A percentile compares a stretch with the other conserved stretches of the same genome.
These are phyloP conservation scores for Ceratobasidium sp. DNA, from an alignment of 1,284 basidiomycete species.

Conservation along the genomic window DNA sequence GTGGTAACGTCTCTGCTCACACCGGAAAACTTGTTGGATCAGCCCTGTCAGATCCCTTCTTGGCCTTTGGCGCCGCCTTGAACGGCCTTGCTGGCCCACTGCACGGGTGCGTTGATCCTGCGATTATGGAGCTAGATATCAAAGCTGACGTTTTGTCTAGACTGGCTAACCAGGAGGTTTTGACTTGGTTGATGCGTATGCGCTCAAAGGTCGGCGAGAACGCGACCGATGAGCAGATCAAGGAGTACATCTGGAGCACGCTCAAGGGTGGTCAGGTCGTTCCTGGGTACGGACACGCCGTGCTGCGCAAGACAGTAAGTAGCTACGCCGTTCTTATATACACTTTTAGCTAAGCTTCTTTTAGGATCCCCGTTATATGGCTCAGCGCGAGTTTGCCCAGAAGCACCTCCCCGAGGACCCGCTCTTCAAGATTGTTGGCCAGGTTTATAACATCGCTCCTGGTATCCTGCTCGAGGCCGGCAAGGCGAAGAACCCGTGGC, in stretches of 20 bases:
- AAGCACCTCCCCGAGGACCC: slow-evolving; percentile 90
- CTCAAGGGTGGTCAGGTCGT: slow-evolving; percentile 93
- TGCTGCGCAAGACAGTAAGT: slow-evolving; percentile 86
- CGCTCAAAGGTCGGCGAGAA: slow-evolving; percentile 84
- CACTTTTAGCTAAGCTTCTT: not conserved
- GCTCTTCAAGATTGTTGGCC: slow-evolving; percentile 92
- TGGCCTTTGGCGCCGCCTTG: slow-evolving; percentile 91
- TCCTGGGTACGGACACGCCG: slow-evolving; percentile 96
- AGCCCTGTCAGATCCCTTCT: slow-evolving; percentile 98
- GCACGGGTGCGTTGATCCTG: slow-evolving; percentile 69
- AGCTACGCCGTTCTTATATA: not conserved
- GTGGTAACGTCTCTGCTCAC: slow-evolving; percentile 98
- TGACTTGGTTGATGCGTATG: slow-evolving; percentile 92
- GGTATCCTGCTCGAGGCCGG: slow-evolving; percentile 93
- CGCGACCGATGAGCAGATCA: slow-evolving; percentile 86
- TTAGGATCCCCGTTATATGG: slow-evolving; percentile 93
- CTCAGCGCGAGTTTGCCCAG: slow-evolving; percentile 93
- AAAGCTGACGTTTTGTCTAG: slow-evolving; percentile 51
- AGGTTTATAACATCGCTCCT: slow-evolving; percentile 94
- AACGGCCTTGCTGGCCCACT: slow-evolving; percentile 98
- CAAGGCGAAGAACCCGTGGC: slow-evolving; percentile 94
- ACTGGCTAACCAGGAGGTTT: slow-evolving; percentile 96
- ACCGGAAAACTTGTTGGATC: slow-evolving; percentile 97
- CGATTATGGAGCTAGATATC: not conserved
- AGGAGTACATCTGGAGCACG: slow-evolving; percentile 93